A percentile compares a stretch with the other conserved stretches of the same genome.
Conservation (phyloP, 1,284 basidiomycete species). For the Stereum hirsutum region DNA sequence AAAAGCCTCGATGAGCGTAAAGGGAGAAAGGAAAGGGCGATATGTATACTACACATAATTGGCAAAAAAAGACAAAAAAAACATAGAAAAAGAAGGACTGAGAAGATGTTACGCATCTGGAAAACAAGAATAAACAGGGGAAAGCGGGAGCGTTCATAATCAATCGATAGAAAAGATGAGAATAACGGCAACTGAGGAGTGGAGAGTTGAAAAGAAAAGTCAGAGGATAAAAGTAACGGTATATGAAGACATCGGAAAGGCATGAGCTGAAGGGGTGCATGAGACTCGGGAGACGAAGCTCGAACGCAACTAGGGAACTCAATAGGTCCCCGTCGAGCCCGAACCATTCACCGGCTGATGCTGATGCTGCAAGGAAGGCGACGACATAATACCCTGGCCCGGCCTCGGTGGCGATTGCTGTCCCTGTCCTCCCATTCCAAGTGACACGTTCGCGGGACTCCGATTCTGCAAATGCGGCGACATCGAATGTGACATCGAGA, state of each 20-base stretch:
- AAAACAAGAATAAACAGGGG: background rate
- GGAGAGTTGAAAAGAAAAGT: background rate
- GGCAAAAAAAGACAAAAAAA: background rate
- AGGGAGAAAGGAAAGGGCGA: no score
- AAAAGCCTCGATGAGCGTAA: no score
- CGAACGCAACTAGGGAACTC: background rate
- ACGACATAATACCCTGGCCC: constrained; percentile 46
- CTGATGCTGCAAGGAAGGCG: constrained; percentile 57
- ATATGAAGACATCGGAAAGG: background rate
- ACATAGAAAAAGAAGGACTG: background rate
- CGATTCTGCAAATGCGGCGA: constrained; percentile 49
- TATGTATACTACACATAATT: no score
- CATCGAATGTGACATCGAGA: constrained; percentile 29
- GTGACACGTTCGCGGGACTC: no score
- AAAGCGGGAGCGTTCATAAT: background rate
- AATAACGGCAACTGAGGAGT: background rate
- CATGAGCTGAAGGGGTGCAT: background rate
- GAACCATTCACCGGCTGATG: constrained; percentile 30
- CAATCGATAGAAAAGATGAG: background rate
- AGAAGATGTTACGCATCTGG: background rate
- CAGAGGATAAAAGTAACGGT: background rate
- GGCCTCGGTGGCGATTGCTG: constrained; percentile 46
- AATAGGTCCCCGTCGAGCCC: background rate
- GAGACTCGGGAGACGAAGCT: background rate
- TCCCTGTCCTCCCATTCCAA: constrained; percentile 23